These are phyloP conservation scores for Suhomyces guaymorum DNA, from an alignment of 1,139 yeast species.

Conservation along the genomic window DNA sequence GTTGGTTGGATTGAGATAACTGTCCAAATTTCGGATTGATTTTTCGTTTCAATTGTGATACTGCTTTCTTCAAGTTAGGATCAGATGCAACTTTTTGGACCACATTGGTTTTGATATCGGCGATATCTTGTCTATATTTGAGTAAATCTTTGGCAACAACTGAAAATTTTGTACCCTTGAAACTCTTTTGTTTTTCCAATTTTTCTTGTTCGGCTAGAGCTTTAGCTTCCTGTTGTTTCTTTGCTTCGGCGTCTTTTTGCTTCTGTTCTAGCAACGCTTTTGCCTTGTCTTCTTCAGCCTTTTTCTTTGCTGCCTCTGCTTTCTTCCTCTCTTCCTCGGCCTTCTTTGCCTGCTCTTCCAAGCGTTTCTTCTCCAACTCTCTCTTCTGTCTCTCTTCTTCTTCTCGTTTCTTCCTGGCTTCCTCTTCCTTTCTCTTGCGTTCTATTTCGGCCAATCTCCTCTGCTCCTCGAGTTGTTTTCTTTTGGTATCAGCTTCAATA, in stretches of 20 bases:
- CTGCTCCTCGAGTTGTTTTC: constrained; percentile 6
- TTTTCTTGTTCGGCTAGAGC: constrained; percentile 15
- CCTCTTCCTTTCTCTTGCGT: constrained; percentile 9
- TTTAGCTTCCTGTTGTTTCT: constrained; percentile 17
- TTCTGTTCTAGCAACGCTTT: constrained; percentile 12
- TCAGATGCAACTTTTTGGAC: constrained; percentile 48
- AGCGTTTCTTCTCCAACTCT: constrained; percentile 10
- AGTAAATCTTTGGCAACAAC: constrained; percentile 49
- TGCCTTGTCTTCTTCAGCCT: constrained; percentile 15
- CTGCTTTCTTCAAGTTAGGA: constrained; percentile 43
- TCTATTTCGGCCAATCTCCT: constrained; percentile 5
- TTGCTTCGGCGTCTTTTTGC: constrained; percentile 12
- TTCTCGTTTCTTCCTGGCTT: constrained; percentile 9
- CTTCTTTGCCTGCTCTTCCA: constrained; percentile 13
- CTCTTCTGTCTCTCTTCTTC: constrained; percentile 10
- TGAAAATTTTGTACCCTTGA: constrained; percentile 34
- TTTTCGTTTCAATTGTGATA: constrained; percentile 57
- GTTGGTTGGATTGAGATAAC: constrained; percentile 67
- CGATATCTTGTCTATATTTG: constrained; percentile 57
- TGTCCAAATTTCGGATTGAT: constrained; percentile 92
- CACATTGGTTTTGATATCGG: constrained; percentile 58
- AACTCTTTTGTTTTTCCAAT: constrained; percentile 17
- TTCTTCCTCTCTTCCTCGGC: constrained; percentile 12
- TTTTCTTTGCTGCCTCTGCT: constrained; percentile 15
- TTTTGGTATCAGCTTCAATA: constrained; percentile 10